Evolutionary conservation across 2,329 filamentous ascomycete species (phyloP), one percentile per base, ranked within the genome.

Genomic region (Exophiala lecanii-corni): DNA sequence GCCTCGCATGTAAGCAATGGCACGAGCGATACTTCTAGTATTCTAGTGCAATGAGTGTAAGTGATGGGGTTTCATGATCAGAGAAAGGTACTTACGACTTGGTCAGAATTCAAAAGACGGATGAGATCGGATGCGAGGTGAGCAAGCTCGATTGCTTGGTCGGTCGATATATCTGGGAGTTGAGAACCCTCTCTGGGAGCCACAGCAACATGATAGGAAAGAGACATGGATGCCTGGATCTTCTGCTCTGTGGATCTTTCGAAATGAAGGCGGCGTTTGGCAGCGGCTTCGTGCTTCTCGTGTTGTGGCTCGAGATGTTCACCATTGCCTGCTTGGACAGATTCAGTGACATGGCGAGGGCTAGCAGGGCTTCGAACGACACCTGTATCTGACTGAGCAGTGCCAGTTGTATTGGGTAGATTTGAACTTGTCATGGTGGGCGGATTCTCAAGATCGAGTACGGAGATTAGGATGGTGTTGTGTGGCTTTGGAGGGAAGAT

Each of bases 31-130:
- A 17, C 23, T 26, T 6, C 23, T 26, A 12, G 16, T 9, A 35
- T 17, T 19, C 7, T 19, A 17, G 12, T n/a, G n/a, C n/a, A n/a
- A n/a, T n/a, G n/a, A n/a, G n/a, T n/a, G n/a, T n/a, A n/a, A n/a
- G n/a, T n/a, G n/a, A n/a, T n/a, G n/a, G n/a, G n/a, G n/a, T n/a
- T n/a, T n/a, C n/a, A n/a, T n/a, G n/a, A n/a, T n/a, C n/a, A n/a
- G n/a, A n/a, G n/a, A n/a, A n/a, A n/a, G n/a, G n/a, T 12, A 35
- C 33, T 19, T 35, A 35, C 33, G 7, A 35, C 33, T 17, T 9
- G 7, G 7, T 15, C 15, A 9, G 33, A 15, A 20, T 35, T 35
- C 13, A 35, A 17, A 9, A 35, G 17, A 4, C 33, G 33, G 12
- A 35, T 19, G 13, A 35, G 12, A 18, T 19, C 16, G n/a, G 33